Conservation (phyloP, 805 yeast genomes). For the Zygosaccharomyces bisporus region DNA sequence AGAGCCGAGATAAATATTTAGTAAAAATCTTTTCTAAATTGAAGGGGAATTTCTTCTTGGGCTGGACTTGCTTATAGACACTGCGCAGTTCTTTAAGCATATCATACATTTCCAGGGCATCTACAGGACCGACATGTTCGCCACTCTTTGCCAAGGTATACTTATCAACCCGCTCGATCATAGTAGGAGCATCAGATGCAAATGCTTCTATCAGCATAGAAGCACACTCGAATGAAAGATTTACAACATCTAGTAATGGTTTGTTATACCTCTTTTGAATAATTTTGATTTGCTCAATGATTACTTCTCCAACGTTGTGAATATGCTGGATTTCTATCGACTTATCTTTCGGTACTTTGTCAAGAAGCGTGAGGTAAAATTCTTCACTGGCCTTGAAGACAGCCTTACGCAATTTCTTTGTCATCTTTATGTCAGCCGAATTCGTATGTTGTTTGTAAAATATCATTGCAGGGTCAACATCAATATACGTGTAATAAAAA, state of each 20-base stretch:
- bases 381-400: conserved; percentile 42
- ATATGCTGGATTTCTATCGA: conserved; percentile 53
- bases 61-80: conserved; percentile 47
- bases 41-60: conserved; percentile 44
- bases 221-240: conserved; percentile 49
- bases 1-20: conserved; percentile 42
- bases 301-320: conserved; percentile 50
- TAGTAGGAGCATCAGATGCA: conserved; percentile 50
- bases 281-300: conserved; percentile 46
- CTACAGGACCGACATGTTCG: conserved; percentile 45
- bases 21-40: conserved; percentile 55
- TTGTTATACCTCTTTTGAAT: conserved; percentile 57
- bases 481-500: conserved; percentile 49
- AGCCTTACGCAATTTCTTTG: conserved; percentile 35
- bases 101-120: conserved; percentile 55
- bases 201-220: conserved; percentile 49
- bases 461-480: conserved; percentile 41
- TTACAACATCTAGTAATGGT: conserved; percentile 57
- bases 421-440: conserved; percentile 38
- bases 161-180: conserved; percentile 48
- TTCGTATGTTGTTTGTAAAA: conserved; percentile 30
- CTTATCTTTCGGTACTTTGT: conserved; percentile 56
- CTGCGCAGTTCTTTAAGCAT: conserved; percentile 50
- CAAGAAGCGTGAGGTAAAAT: conserved; percentile 42
- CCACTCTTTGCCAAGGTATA: conserved; percentile 33